Evolutionary conservation across 352 stramenopile genomes (phyloP).

Genomic region (Plasmopara muralis): DNA sequence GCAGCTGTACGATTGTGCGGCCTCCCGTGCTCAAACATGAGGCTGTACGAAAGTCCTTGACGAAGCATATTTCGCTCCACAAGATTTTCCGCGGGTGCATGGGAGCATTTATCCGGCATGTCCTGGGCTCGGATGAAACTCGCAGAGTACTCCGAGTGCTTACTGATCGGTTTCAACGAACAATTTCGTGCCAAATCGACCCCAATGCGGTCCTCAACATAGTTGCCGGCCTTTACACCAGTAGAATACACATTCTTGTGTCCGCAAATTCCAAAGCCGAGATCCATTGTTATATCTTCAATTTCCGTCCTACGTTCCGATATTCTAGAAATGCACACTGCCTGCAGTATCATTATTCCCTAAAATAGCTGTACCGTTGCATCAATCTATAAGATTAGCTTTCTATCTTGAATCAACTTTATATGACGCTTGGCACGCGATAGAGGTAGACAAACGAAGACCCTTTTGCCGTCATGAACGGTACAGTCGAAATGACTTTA

Average conservation of each 20-base stretch:
- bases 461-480: slow-evolving; percentile 55
- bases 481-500: slow-evolving; percentile 32
- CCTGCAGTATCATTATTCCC: slow-evolving; percentile 17
- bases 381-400: background rate
- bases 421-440: slow-evolving; percentile 17
- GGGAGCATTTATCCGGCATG: slow-evolving; percentile 49
- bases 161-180: slow-evolving; percentile 33
- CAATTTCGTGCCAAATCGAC: slow-evolving; percentile 33
- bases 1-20: slow-evolving; percentile 32
- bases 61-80: slow-evolving; percentile 44
- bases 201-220: slow-evolving; percentile 77
- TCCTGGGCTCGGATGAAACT: slow-evolving; percentile 47
- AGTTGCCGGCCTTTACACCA: slow-evolving; percentile 74
- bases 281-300: slow-evolving; percentile 22
- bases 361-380: background rate
- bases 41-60: slow-evolving; percentile 54
- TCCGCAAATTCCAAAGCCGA: slow-evolving; percentile 66
- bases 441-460: slow-evolving; percentile 46
- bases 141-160: slow-evolving; percentile 39
- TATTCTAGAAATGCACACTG: slow-evolving; percentile 4
- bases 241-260: slow-evolving; percentile 82
- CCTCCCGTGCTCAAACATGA: slow-evolving; percentile 67
- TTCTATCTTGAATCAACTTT: slow-evolving; percentile 4
- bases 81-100: slow-evolving; percentile 45
- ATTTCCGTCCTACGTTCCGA: background rate